These are phyloP conservation scores for Phytophthora syringae DNA, from an alignment of 352 stramenopile species.

Conservation along the genomic window DNA sequence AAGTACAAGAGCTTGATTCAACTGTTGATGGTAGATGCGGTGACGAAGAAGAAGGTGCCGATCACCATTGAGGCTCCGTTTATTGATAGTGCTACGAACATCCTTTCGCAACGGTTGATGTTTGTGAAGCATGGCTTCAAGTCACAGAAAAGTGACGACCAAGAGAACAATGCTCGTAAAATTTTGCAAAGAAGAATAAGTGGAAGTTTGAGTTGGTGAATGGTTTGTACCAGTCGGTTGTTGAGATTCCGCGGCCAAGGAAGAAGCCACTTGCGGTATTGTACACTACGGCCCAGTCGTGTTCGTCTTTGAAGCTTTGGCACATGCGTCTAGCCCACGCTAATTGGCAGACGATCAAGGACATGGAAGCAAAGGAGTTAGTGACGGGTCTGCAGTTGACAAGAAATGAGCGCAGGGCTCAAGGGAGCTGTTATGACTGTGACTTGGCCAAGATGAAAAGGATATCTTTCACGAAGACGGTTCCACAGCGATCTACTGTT, in stretches of 20 bases:
- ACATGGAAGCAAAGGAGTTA: conserved; percentile 9
- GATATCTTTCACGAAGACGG: conserved; percentile 12
- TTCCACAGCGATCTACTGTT: background rate
- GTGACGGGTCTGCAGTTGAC: background rate
- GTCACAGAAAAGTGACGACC: conserved; percentile 7
- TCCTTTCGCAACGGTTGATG: conserved; percentile 1
- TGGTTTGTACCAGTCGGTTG: conserved; percentile 4
- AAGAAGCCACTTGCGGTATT: too few species aligned
- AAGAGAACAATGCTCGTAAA: too few species aligned
- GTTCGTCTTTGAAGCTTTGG: conserved; percentile 4
- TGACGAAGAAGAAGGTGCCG: background rate
- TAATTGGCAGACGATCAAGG: conserved; percentile 7
- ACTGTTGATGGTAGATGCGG: background rate
- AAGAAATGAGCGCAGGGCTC: background rate
- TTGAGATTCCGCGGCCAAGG: conserved; percentile 7
- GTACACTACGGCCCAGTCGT: too few species aligned
- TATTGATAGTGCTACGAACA: conserved; percentile 12
- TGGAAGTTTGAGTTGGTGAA: conserved; percentile 7
- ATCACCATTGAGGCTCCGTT: conserved; percentile 12
- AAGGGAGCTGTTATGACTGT: conserved; percentile 6
- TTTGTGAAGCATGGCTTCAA: conserved; percentile 1
- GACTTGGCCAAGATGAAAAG: conserved; percentile 22
- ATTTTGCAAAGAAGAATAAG: background rate
- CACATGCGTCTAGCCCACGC: conserved; percentile 9
- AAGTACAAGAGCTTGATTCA: conserved; percentile 7